Evolutionary conservation across 2,329 filamentous ascomycete species (phyloP).

Genomic region (Aureobasidium sp.): DNA sequence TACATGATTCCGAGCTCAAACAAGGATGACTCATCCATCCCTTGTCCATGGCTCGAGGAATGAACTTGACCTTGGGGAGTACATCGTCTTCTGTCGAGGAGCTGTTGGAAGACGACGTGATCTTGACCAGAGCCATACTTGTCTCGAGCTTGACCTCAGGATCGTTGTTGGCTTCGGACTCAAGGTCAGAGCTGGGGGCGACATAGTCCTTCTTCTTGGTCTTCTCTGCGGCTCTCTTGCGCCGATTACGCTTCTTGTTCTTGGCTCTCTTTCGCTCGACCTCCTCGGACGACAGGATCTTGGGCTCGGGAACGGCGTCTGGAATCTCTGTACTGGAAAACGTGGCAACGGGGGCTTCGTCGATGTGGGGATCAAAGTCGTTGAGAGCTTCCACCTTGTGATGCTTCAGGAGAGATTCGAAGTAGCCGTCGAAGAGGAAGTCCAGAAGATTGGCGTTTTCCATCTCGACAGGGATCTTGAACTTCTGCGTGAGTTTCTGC

Average conservation of each 20-base stretch:
- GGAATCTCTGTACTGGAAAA: neutral
- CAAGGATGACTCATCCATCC: neutral
- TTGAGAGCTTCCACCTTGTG: neutral
- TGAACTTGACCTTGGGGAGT: neutral
- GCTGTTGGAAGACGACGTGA: neutral
- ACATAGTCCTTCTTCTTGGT: neutral
- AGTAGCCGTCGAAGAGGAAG: slow-evolving; percentile 7
- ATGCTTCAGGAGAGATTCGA: neutral
- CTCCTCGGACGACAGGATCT: neutral
- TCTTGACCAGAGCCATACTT: neutral
- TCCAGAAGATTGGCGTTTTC: neutral
- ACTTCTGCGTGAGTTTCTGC: neutral
- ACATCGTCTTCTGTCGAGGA: neutral
- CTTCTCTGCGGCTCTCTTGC: slow-evolving; percentile 6
- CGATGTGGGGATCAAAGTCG: neutral
- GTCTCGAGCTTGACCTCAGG: neutral
- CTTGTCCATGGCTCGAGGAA: neutral
- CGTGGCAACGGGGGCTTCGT: neutral
- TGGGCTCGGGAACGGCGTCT: neutral
- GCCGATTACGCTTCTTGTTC: slow-evolving; percentile 10
- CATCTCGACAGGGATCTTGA: neutral
- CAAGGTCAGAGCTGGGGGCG: neutral
- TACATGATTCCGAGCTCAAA: neutral
- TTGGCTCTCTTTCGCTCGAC: neutral
- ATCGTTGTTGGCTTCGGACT: neutral